Conservation (phyloP, 352 stramenopile genomes). For the Phytophthora nicotianae region DNA sequence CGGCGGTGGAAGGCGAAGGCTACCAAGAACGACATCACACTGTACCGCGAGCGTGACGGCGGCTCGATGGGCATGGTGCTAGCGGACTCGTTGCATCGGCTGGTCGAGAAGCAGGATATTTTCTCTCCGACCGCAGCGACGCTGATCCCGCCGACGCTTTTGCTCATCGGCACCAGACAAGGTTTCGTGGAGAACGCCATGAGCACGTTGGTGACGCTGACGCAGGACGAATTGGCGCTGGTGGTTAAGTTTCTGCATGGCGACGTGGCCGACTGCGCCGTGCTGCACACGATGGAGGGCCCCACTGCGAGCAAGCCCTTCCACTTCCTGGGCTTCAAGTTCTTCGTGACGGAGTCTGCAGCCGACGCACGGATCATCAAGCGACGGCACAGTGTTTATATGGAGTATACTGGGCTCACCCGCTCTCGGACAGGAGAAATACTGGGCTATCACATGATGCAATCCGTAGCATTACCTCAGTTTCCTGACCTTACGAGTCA, state of each 20-base stretch:
- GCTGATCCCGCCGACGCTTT: constrained; percentile 33
- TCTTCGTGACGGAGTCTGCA: constrained; percentile 48
- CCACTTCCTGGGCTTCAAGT: constrained; percentile 67
- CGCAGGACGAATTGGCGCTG: constrained; percentile 46
- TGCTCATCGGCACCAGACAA: constrained; percentile 43
- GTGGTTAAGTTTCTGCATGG: constrained; percentile 50
- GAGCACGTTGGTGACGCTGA: constrained; percentile 43
- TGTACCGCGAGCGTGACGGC: constrained; percentile 44
- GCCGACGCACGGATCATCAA: constrained; percentile 41
- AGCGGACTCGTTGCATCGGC: constrained; percentile 18
- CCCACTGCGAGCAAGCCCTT: constrained; percentile 42
- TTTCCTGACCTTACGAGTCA: constrained; percentile 45
- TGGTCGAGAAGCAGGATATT: constrained; percentile 29
- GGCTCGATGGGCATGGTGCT: constrained; percentile 35
- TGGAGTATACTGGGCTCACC: constrained; percentile 51
- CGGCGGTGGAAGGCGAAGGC: constrained; percentile 43
- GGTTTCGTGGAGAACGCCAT: constrained; percentile 55
- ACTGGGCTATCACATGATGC: constrained; percentile 58
- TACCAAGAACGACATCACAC: constrained; percentile 39
- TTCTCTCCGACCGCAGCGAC: constrained; percentile 28
- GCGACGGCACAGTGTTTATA: constrained; percentile 51
- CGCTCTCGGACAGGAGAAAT: constrained; percentile 34
- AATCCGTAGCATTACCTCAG: constrained; percentile 50
- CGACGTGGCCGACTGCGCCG: constrained; percentile 36
- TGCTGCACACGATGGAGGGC: constrained; percentile 36